Base-by-base conservation (phyloP, 164 flowering plant genomes). In the Berberis thunbergii region DNA sequence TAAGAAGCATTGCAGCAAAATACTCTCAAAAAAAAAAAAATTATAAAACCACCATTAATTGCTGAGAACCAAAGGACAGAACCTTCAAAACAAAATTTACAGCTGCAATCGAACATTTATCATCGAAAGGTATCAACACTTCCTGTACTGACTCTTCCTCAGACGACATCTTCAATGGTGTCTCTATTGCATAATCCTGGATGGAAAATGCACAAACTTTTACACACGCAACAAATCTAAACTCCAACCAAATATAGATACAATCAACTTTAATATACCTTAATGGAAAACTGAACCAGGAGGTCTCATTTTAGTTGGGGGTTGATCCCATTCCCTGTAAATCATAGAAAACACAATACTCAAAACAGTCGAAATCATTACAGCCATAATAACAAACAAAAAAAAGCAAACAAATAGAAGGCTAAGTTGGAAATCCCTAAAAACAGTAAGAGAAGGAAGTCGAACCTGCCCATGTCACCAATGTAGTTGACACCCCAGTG, bases 321-420 rank as follows among this genome's bases (percentile, higher is more conserved):
- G 97, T 66, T 87, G 97, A 83, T 91, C 96, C 99, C 99, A 94
- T 64, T 94, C 99, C 70, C 99, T 91, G 84, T 26, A 26, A 67
- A 64, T 49, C 44, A 41, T 49, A 48, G 57, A 3, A 59, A 59
- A 49, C 1, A 6, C 54, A 52, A 1, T 4, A 52, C 54, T 46
- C 48, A 57, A 46, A 41, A 57, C 44, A 6, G 7, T 38, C 43
- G 54, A 56, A 45, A 58, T 49, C 13, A 43, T 44, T 4, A 43
- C 3, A 58, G 6, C 2, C 8, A 13, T 26, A 41, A 9, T 3
- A 55, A 45, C 12, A 11, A 46, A 45, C 44, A 40, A 43, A 49
- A 57, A n/a, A 69, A 3, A 1, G 48, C 13, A 26, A 2, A 12
- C 46, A 49, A 26, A 65, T 1, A 4, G 10, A 48, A 26, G 26